These are phyloP conservation scores for Phialemoniopsis sp. DNA, from an alignment of 2,329 filamentous ascomycete species.

Conservation along the genomic window DNA sequence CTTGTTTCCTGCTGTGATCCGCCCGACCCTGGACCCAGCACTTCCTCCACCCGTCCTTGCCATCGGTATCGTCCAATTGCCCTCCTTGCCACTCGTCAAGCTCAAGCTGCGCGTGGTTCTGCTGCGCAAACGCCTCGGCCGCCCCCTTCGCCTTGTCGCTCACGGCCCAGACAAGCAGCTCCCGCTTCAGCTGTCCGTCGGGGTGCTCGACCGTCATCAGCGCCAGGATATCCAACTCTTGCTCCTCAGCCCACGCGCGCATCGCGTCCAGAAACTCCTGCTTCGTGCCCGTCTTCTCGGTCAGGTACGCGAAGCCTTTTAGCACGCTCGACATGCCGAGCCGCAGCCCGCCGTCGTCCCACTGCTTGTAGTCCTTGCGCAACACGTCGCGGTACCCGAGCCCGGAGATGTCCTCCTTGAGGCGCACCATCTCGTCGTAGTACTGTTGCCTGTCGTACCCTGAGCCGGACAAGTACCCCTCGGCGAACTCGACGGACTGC, in stretches of 20 bases:
- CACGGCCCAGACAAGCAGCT: slow-evolving; percentile 65
- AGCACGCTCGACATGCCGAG: slow-evolving; percentile 68
- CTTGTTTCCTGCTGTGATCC: slow-evolving; percentile 62
- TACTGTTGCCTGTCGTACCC: slow-evolving; percentile 51
- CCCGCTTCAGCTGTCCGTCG: slow-evolving; percentile 56
- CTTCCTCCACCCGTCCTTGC: slow-evolving; percentile 40
- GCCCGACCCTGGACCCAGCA: slow-evolving; percentile 66
- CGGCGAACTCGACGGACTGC: slow-evolving; percentile 53
- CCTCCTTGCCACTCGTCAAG: slow-evolving; percentile 52
- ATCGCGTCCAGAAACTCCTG: slow-evolving; percentile 43
- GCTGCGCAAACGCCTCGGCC: slow-evolving; percentile 48
- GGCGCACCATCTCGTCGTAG: slow-evolving; percentile 53
- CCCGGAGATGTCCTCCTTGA: slow-evolving; percentile 63
- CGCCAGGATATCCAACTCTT: slow-evolving; percentile 55
- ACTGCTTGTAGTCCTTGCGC: slow-evolving; percentile 83
- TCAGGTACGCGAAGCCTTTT: slow-evolving; percentile 57
- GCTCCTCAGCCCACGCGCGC: slow-evolving; percentile 48
- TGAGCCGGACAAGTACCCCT: slow-evolving; percentile 35
- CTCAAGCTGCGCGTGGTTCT: slow-evolving; percentile 42
- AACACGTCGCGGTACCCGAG: slow-evolving; percentile 64
- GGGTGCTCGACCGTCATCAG: slow-evolving; percentile 66
- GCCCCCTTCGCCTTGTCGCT: slow-evolving; percentile 43
- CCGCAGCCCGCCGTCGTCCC: slow-evolving; percentile 43
- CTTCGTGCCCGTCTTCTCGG: slow-evolving; percentile 44
- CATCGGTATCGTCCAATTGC: slow-evolving; percentile 32